Base-by-base conservation (phyloP, 257 asterid species). In the Petunia secreta region DNA sequence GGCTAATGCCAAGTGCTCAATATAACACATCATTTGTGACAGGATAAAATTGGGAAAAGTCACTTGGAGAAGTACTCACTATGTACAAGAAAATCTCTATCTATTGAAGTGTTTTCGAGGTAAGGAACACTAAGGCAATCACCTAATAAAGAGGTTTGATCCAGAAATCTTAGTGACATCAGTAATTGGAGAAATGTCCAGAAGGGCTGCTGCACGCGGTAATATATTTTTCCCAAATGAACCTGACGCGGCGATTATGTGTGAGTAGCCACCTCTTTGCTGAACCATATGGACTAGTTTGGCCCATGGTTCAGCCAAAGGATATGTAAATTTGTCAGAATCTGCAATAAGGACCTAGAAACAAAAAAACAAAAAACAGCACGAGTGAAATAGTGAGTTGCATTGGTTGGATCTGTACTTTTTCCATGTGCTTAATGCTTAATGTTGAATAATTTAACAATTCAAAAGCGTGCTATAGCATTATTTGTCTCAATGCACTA, bases 171-270 rank as follows among this genome's bases (percentile, higher is more conserved):
- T 84, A 67, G 82, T 92, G 75, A 96, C 92, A 77, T 96, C 98
- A 66, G 99, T 96, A 68, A 96, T 82, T 79, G 99, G 99, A 87
- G 98, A 94, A 88, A 92, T 94, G 78, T 93, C 97, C 46, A 96
- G 87, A 81, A 92, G 92, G 36, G 99, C 99, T 75, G 99, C 98
- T 63, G 97, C 99, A 79, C 98, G 98, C 46, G 99, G 98, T 57
- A 96, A 88, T 79, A 94, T 80, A 84, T 94, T 94, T 85, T 96
- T 96, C 83, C 98, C 98, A 82, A 96, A 96, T 54, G 99, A 92
- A 80, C 97, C 92, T 39, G 98, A 94, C 77, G 94, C 86, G 13
- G 97, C 85, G 63, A 93, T 85, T 77, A 96, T 88, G 85, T 96
- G 99, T 1, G 99, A 92, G 85, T 88, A 96, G 83, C 88, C 85